These are phyloP conservation scores for Cornus suecica DNA, from an alignment of 148 eudicot genomes.

Conservation along the genomic window DNA sequence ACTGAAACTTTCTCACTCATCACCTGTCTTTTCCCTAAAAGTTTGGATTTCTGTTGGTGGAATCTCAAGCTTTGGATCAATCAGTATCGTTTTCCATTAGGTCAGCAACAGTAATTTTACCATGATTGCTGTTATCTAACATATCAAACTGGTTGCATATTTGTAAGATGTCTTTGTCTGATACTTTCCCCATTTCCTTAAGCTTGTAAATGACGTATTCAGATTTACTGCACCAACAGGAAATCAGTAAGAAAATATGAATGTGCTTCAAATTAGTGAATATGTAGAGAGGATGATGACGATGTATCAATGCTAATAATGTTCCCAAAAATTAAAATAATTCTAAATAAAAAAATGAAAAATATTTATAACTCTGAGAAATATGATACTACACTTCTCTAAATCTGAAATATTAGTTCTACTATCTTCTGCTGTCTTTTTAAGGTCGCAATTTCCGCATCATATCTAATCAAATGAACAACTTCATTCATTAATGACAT, in stretches of 20 bases:
- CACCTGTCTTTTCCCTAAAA: too few relatives aligned
- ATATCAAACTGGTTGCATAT: conserved; percentile 54
- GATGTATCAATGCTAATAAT: not conserved
- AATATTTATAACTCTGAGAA: too few relatives aligned
- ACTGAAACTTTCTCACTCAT: too few relatives aligned
- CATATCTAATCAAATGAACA: too few relatives aligned
- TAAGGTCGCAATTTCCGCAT: too few relatives aligned
- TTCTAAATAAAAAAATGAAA: not conserved
- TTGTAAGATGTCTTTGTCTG: conserved; percentile 38
- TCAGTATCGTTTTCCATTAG: conserved; percentile 29
- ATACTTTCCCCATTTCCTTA: conserved; percentile 63
- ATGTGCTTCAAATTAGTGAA: not conserved
- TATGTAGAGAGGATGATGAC: not conserved
- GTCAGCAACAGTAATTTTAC: conserved; percentile 53
- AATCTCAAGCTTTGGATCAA: conserved; percentile 14
- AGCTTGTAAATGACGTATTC: conserved; percentile 69
- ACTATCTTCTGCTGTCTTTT: too few relatives aligned
- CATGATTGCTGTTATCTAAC: conserved; percentile 38
- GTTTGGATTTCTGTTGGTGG: too few relatives aligned
- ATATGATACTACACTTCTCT: too few relatives aligned
- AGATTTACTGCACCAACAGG: conserved; percentile 51
- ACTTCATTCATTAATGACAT: too few relatives aligned
- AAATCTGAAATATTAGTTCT: too few relatives aligned
- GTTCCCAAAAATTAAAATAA: too few relatives aligned
- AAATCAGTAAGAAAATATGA: not conserved